Base-by-base conservation (phyloP, 306 rosid species). In the Rubus idaeus region DNA sequence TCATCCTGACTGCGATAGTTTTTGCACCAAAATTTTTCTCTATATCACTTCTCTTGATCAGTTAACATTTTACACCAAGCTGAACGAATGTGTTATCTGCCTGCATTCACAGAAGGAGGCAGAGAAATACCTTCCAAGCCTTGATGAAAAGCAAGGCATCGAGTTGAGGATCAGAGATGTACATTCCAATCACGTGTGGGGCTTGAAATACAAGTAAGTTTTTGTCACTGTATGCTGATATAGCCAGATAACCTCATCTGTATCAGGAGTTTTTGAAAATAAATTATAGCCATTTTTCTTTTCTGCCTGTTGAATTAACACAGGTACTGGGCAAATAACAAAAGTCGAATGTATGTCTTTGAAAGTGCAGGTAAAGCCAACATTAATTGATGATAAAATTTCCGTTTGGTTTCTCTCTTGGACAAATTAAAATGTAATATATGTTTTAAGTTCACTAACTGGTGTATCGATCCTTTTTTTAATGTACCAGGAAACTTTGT, bases 271-370 rank as follows among this genome's bases (percentile, higher is more conserved):
- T 53, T 71, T 49, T 18, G 35, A 23, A 56, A 56, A 56, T 74
- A 52, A 20, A 55, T 46, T 45, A 14, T 20, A 39, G 42, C 5
- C 52, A 18, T 65, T 55, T 30, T 44, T 68, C 26, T 7, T 57
- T 71, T 35, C 63, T 71, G 49, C 49, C n/a, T 52, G 51, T 61
- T 79, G 35, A 67, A 50, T 49, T 46, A 67, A 10, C 71, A 55
- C 78, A 93, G 95, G 84, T 91, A 77, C 47, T 93, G 98, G 95
- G 47, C 41, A 16, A 91, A 93, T 77, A 82, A 83, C 82, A 80
- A 68, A 23, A 84, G 93, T 68, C 80, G 91, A 74, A 89, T 93
- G 93, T 89, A 93, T 77, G 70, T 93, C 21, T 83, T 93, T 0
- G 91, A 93, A 47, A 77, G 83, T 72, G 65, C 89, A 77, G 93